Percentiles rank a stretch among this genome's conserved stretches.
phyloP scores from a whole-genome alignment of 2,329 filamentous ascomycete genomes.

The Aotearoamyces nothofagi region DNA sequence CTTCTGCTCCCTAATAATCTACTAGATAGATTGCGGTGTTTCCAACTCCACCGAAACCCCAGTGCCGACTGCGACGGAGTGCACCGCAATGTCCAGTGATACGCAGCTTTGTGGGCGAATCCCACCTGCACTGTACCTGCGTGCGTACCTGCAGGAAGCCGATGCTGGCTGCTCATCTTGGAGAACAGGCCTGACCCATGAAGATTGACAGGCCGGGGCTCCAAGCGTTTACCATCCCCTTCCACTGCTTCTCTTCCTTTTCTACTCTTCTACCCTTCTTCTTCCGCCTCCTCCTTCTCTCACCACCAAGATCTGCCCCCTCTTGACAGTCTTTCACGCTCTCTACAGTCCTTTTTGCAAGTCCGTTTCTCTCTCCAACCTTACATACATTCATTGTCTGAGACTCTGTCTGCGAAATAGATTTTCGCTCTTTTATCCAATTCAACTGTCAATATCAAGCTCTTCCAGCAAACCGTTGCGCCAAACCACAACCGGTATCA shows the following conservation, averaged over 20 bases:
- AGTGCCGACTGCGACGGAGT: too few relatives aligned
- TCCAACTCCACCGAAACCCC: too few relatives aligned
- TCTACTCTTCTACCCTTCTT: slow-evolving; percentile 5
- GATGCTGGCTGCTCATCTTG: too few relatives aligned
- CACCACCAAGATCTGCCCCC: slow-evolving; percentile 14
- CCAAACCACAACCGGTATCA: too few relatives aligned
- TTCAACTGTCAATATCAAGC: too few relatives aligned
- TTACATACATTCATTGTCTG: slow-evolving; percentile 18
- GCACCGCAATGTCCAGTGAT: too few relatives aligned
- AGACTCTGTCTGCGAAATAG: slow-evolving; percentile 16
- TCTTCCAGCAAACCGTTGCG: too few relatives aligned
- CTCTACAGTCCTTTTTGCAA: slow-evolving; percentile 16
- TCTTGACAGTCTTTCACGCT: slow-evolving; percentile 16
- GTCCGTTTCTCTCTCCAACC: slow-evolving; percentile 12
- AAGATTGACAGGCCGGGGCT: not conserved
- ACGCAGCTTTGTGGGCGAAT: too few relatives aligned
- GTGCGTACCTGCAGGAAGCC: too few relatives aligned
- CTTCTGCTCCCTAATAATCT: too few relatives aligned
- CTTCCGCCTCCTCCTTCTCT: slow-evolving; percentile 6
- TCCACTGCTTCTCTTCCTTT: not conserved
- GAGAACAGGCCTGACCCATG: not conserved
- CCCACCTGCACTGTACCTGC: too few relatives aligned
- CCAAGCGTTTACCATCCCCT: not conserved
- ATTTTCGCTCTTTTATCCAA: slow-evolving; percentile 22
- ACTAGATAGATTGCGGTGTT: too few relatives aligned